Evolutionary conservation across 495 filamentous ascomycete genomes (phyloP), one percentile per base, ranked within the genome.

Genomic region (Bacidia rubella): DNA sequence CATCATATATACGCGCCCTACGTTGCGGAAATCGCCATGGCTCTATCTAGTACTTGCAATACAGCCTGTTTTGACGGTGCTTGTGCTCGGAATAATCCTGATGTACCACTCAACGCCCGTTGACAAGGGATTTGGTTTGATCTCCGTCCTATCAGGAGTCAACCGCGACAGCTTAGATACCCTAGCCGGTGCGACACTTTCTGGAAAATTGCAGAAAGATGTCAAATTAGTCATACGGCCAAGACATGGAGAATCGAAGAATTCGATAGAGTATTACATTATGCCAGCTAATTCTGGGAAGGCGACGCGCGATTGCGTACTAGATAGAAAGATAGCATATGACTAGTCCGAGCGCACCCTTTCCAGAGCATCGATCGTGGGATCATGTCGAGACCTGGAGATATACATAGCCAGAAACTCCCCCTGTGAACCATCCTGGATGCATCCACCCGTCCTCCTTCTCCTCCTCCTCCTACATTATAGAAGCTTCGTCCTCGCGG

Each of bases 221-320:
- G 51, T 57, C 35, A 57, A 50, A 22, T 38, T 57, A 19, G 47
- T 57, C 35, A 54, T 57, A 26, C 51, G 22, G 5, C 51, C 55
- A 7, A 20, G 42, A 15, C 21, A 25, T 10, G 25, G 54, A 27
- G 38, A 27, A 9, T n/a, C 47, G 35, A 47, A 39, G 19, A 45
- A 15, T 22, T 22, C 32, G 19, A 38, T 57, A 23, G 47, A 47
- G 46, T 58, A 58, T 22, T 26, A 43, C 24, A 42, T 54, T 21
- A 21, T 44, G 41, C 41, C 41, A 44, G 15, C 52, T 46, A 20
- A 35, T 44, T 25, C 24, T 19, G 47, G 27, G 22, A 35, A 15
- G 20, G 22, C 45, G 21, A 32, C 42, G 47, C 20, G 17, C 7
- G 51, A 41, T 23, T 11, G 24, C 11, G 43, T 29, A 55, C 21